These are phyloP conservation scores for Cymbopogon flexuosus DNA, from an alignment of 202 grass and related monocot species.

Conservation along the genomic window DNA sequence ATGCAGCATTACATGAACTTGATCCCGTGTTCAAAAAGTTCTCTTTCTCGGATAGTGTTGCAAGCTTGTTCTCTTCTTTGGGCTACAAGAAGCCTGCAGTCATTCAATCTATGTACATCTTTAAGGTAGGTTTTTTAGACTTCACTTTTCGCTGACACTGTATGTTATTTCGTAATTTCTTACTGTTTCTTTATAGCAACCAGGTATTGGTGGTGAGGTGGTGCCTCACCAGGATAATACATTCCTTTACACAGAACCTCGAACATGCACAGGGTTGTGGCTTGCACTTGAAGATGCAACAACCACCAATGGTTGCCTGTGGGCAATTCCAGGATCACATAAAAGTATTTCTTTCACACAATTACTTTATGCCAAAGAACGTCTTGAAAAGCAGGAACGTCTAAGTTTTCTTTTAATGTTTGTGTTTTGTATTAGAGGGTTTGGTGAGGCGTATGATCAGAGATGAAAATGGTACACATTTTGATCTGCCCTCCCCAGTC, in stretches of 20 bases:
- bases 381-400: neutral
- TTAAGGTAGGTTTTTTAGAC: conserved; percentile 64
- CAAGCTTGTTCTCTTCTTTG: conserved; percentile 69
- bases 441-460: conserved; percentile 72
- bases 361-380: neutral
- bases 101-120: conserved; percentile 98
- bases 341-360: conserved; percentile 46
- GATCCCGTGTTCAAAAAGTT: conserved; percentile 89
- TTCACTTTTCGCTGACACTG: conserved; percentile 7
- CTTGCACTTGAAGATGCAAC: conserved; percentile 93
- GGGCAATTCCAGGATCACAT: conserved; percentile 81
- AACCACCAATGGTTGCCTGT: conserved; percentile 69
- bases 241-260: conserved; percentile 78
- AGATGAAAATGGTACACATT: conserved; percentile 78
- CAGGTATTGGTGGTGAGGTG: conserved; percentile 93
- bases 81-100: conserved; percentile 75
- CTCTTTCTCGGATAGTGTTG: conserved; percentile 47
- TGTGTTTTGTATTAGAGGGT: conserved; percentile 54
- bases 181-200: conserved; percentile 57
- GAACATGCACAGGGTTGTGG: conserved; percentile 81
- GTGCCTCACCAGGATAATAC: conserved; percentile 94
- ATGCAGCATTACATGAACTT: conserved; percentile 86
- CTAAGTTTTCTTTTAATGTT: neutral
- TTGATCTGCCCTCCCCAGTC: conserved; percentile 50
- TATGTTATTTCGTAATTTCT: neutral